Base-by-base conservation (phyloP, 2,329 filamentous ascomycete genomes). In the Bretziella fagacearum region DNA sequence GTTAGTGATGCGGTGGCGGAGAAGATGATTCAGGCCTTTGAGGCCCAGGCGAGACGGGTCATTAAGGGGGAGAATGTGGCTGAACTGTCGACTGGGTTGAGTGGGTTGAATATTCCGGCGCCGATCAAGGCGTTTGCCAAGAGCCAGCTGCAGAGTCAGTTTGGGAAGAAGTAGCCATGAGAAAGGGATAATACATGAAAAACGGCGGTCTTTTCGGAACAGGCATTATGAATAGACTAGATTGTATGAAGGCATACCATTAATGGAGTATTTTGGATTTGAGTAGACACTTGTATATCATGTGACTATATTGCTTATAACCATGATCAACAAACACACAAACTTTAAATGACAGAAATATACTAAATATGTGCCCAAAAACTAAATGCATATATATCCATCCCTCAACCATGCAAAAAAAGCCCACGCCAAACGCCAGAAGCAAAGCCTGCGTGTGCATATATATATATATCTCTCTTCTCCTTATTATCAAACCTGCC, bases 1-100 rank as follows among this genome's bases (percentile, higher is more conserved):
- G 79, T 91, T 20, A 84, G 85, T 53, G 81, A 84, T 26, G 85
- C 84, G 63, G 77, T 95, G 53, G 89, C 85, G 1, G 78, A 77
- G 3, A 70, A 82, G 53, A 94, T 98, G 86, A 82, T 96, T 54
- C 79, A 84, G 60, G 89, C 91, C 1, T 98, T 98, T 66, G 87
- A 95, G 65, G 74, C 75, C 62, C 71, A 83, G 57, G 86, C 91
- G 4, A 67, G 67, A 58, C 66, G 73, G 56, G 59, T 84, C 41
- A 60, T 73, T 55, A 64, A 7, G 7, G 49, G 63, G 20, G 30
- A 53, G 46, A 36, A 50, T 23, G 50, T 33, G 22, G 35, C 37
- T 22, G 17, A 39, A 20, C 13, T 33, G 10, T 30, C 43, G 15
- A 44, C 17, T 13, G 29, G 37, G 10, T 29, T 52, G 35, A 32